These are phyloP conservation scores for Linnemannia zychae DNA, from an alignment of 192 early-diverging fungal species.

Conservation along the genomic window DNA sequence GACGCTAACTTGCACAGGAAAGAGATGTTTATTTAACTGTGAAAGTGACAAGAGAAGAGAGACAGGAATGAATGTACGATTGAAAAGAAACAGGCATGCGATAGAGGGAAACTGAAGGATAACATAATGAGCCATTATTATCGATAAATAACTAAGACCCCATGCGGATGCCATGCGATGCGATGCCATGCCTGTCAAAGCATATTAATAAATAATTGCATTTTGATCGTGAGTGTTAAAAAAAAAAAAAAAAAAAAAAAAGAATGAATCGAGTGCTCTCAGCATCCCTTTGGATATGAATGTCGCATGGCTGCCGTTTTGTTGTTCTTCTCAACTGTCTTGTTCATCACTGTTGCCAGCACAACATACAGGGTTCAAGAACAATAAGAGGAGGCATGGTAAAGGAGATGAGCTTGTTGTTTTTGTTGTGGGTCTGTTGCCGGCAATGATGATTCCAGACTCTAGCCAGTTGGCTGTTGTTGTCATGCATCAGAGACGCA, in stretches of 20 bases:
- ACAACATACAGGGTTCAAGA: not conserved
- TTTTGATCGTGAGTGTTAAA: not conserved
- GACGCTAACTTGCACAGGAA: not conserved
- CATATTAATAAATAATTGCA: not conserved
- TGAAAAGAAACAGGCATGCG: not conserved
- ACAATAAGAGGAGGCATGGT: not conserved
- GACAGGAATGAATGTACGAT: not conserved
- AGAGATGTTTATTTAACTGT: not conserved
- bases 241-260: not conserved
- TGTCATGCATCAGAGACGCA: not conserved
- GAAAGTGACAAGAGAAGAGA: not conserved
- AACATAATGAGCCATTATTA: not conserved
- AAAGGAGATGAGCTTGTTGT: not conserved
- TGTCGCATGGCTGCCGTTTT: not conserved
- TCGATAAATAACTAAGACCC: not conserved
- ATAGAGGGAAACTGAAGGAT: not conserved
- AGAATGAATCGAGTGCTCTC: not conserved
- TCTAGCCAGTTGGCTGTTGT: not conserved
- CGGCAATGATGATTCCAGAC: not conserved
- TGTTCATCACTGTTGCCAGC: not conserved
- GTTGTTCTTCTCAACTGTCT: too few species aligned
- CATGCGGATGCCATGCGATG: conserved; percentile 4
- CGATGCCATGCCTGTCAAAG: not conserved
- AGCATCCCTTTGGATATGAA: not conserved
- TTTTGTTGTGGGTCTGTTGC: not conserved